These are phyloP conservation scores for Rhodotorula glutinis DNA, from an alignment of 1,284 basidiomycete genomes.

Conservation along the genomic window DNA sequence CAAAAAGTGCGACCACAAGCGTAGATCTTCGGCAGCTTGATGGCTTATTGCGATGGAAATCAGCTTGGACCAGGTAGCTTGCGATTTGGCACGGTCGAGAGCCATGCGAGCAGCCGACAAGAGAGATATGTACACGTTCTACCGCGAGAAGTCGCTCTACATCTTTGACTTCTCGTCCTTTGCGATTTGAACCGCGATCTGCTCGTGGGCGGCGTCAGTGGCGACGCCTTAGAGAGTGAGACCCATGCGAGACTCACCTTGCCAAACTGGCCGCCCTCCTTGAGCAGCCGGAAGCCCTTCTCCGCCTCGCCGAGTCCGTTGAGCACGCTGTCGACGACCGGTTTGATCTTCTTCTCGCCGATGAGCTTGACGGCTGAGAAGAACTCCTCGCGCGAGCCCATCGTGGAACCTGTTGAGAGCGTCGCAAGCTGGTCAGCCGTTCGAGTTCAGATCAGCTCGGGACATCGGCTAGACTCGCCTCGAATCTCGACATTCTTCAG, in stretches of 20 bases:
- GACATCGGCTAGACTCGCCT: too few species aligned
- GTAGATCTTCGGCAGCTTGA: too few species aligned
- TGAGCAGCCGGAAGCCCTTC: slow-evolving; percentile 62
- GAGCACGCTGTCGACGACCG: slow-evolving; percentile 69
- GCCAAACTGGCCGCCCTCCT: slow-evolving; percentile 65
- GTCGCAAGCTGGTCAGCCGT: neutral
- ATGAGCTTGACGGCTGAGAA: slow-evolving; percentile 68
- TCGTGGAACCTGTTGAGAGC: slow-evolving; percentile 56
- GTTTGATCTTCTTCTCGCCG: slow-evolving; percentile 63
- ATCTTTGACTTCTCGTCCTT: slow-evolving; percentile 23
- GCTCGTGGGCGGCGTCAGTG: neutral
- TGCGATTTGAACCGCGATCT: slow-evolving; percentile 27
- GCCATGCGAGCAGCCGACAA: too few species aligned
- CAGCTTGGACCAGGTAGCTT: too few species aligned
- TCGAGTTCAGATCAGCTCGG: neutral
- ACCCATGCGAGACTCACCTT: slow-evolving; percentile 54
- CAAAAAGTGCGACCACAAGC: too few species aligned
- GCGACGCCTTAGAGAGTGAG: neutral
- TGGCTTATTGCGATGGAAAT: too few species aligned
- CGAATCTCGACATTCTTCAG: slow-evolving; percentile 70
- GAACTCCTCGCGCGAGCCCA: slow-evolving; percentile 78
- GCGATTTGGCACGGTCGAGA: too few species aligned
- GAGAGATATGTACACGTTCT: too few species aligned
- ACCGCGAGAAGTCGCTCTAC: neutral
- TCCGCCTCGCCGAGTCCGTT: slow-evolving; percentile 61